Evolutionary conservation across 208 protist species (phyloP), one percentile per base, ranked within the genome.

Genomic region (Trypanosoma conorhini): DNA sequence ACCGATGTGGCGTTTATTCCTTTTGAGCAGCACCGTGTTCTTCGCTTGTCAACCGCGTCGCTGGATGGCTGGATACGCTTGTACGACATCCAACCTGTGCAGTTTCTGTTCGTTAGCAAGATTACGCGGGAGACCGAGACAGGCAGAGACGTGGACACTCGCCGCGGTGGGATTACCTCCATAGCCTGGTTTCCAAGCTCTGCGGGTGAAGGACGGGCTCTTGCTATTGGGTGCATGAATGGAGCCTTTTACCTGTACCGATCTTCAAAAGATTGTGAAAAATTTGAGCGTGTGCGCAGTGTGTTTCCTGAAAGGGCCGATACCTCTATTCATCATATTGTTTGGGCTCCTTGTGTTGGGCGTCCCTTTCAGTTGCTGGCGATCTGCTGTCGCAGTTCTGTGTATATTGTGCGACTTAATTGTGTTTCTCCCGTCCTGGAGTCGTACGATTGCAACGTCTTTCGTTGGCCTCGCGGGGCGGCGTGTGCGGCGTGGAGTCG

Each of bases 1-100:
- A 96, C 89, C 4, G 89, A 94, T 70, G 83, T 96, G 35, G 87
- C 92, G 35, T 96, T 96, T 73, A 74, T 93, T 55, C 92, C 89
- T 22, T 88, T 87, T 21, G 83, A 87, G 66, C 86, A 93, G 72
- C 86, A 91, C 57, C 82, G 88, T 68, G 82, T 89, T 31, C 66
- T 92, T 62, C 79, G 93, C 28, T 79, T 96, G 30, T 94, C 89
- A 28, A 95, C 92, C 17, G 88, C 92, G 46, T 94, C 92, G 1
- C 74, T 96, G 22, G 92, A 96, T 62, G 92, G 92, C 40, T 88
- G 74, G 35, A 86, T 96, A 67, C 85, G 92, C 38, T 69, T 96
- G 30, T 96, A 96, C 79, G 89, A 96, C 56, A 83, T 95, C 13
- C 84, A 93, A 62, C 82, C 77, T 54, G 63, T 81, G 76, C 81